Base-by-base conservation (phyloP, 495 filamentous ascomycete species). In the Barbatosphaeria neglecta region DNA sequence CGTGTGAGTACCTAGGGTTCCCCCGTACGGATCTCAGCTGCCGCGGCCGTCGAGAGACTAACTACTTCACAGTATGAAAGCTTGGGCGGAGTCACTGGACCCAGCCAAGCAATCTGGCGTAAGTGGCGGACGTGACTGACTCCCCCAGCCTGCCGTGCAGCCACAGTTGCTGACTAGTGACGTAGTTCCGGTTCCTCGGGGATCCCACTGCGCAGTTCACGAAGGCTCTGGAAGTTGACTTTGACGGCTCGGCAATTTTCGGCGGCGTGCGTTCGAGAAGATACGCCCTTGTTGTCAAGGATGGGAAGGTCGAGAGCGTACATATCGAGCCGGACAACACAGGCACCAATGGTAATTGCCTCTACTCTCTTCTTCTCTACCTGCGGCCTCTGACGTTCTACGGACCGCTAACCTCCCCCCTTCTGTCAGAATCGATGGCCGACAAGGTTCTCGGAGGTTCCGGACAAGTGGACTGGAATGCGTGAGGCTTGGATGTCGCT, bases 271-370 rank as follows among this genome's bases (percentile, higher is more conserved):
- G 92, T 47, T 83, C 81, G 67, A 96, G 93, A 84, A 75, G 92
- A 43, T 98, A 95, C 60, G 86, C 85, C 22, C 70, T 96, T 41
- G 69, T 85, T 23, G 66, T 90, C 41, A 78, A 90, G 66, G 67
- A 85, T 53, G 86, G 87, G 40, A 87, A 84, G 65, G 82, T 88
- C 57, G 83, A 75, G 65, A 74, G 80, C 50, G 67, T 82, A 38
- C 77, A 83, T 51, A 75, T 95, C 37, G 92, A 97, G 72, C 88
- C 90, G 17, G 90, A 98, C 66, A 96, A 90, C 67, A 93, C 87
- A 27, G 88, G 92, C 27, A 73, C 92, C 11, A 74, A 84, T 50
- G 85, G 87, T 92, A 61, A 75, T 56, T 22, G 41, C 37, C 38
- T 25, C 19, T 41, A n/a, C 25, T 8, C 35, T 37, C 23, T 23